phyloP scores from a whole-genome alignment of 202 grass and related monocot genomes.

The Eragrostis tef region DNA sequence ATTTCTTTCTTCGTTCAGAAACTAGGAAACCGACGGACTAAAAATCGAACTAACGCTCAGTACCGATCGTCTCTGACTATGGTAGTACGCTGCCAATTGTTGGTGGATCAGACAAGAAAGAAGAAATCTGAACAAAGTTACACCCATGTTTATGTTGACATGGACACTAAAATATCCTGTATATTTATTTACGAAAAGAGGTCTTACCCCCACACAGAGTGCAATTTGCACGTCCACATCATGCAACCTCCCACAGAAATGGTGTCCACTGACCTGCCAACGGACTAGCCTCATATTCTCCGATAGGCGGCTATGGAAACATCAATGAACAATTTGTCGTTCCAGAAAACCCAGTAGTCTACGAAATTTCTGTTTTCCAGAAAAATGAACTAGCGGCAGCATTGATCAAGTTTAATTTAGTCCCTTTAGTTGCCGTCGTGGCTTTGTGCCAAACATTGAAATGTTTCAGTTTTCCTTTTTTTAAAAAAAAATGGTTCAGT shows the following conservation, averaged over 20 bases:
- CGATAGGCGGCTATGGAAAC: slow-evolving; percentile 5
- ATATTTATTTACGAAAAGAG: not conserved
- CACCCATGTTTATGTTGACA: slow-evolving; percentile 5
- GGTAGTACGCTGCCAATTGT: not conserved
- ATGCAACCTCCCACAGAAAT: slow-evolving; percentile 19
- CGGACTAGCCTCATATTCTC: slow-evolving; percentile 26
- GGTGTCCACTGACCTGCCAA: slow-evolving; percentile 29
- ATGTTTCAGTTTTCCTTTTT: too few species aligned
- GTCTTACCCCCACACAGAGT: not conserved
- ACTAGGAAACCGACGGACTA: not conserved
- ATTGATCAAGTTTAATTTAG: slow-evolving; percentile 40
- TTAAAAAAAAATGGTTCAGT: too few species aligned
- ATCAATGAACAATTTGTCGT: not conserved
- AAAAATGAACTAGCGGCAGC: not conserved
- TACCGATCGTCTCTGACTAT: not conserved
- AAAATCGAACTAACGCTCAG: too few species aligned
- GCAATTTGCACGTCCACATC: slow-evolving; percentile 44
- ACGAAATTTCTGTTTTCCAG: too few species aligned
- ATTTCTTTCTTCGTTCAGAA: not conserved
- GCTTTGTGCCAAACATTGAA: not conserved
- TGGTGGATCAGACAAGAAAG: slow-evolving; percentile 12
- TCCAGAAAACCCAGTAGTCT: not conserved
- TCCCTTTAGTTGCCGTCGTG: not conserved
- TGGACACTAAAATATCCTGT: not conserved
- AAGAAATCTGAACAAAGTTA: not conserved